Evolutionary conservation across 78 protist genomes (phyloP).

Genomic region (Cavenderia fasciculata): DNA sequence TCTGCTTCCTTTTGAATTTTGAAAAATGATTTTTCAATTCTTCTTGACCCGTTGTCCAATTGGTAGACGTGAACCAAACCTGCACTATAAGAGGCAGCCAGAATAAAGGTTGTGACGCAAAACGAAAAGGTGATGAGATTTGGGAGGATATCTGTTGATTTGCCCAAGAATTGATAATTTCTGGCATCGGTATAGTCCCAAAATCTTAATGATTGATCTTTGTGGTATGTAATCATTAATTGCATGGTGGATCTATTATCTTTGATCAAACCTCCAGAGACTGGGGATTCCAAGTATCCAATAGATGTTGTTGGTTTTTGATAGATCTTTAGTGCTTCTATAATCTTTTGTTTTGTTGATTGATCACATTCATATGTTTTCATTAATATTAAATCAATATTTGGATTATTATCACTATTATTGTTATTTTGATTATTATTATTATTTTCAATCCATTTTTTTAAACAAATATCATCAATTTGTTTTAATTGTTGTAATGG

Average conservation of each 20-base stretch:
- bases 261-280: neutral
- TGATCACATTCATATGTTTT: constrained; percentile 3
- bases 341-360: too few relatives aligned
- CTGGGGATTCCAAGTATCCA: neutral
- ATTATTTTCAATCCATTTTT: neutral
- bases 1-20: neutral
- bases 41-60: constrained; percentile 4
- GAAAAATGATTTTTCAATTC: constrained; percentile 5
- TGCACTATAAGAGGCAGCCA: neutral
- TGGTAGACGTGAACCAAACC: neutral
- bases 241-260: neutral
- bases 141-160: neutral
- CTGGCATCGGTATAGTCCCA: constrained; percentile 45
- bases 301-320: neutral
- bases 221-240: neutral
- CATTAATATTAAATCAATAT: too few relatives aligned
- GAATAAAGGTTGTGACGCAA: neutral
- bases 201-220: neutral
- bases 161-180: neutral
- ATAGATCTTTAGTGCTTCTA: too few relatives aligned
- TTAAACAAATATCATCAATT: too few relatives aligned
- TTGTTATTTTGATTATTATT: neutral
- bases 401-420: neutral
- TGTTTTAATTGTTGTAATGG: too few relatives aligned
- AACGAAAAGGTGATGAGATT: constrained; percentile 18